Conservation (phyloP, 208 protist genomes). For the Novymonas esmeraldas region DNA sequence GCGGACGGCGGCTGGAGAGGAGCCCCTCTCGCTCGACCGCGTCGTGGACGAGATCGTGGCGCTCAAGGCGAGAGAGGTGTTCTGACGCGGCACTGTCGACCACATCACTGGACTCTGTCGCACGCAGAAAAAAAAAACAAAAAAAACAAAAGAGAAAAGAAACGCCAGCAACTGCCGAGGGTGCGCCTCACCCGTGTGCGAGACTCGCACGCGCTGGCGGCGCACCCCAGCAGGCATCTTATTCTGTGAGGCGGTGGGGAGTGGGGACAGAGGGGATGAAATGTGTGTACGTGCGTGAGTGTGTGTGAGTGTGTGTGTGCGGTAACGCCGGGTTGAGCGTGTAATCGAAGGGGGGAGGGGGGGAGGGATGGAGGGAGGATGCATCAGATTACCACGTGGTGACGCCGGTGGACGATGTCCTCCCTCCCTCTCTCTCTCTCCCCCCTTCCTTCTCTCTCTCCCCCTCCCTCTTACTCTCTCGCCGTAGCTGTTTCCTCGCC, state of each 20-base stretch:
- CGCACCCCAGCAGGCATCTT: too few relatives aligned
- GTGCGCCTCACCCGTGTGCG: too few relatives aligned
- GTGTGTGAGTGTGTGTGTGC: too few relatives aligned
- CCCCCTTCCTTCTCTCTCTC: not conserved
- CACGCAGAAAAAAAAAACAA: too few relatives aligned
- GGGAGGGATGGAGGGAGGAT: not conserved
- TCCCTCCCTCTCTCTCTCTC: slow-evolving; percentile 9
- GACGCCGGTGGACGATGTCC: too few relatives aligned
- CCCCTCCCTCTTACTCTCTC: not conserved
- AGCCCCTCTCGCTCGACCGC: slow-evolving; percentile 26
- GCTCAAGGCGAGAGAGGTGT: slow-evolving; percentile 51
- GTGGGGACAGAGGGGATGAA: too few relatives aligned
- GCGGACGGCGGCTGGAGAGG: slow-evolving; percentile 24
- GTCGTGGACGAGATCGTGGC: slow-evolving; percentile 41
- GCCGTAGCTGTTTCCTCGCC: not conserved
- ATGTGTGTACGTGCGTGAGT: too few relatives aligned
- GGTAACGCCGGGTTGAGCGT: too few relatives aligned
- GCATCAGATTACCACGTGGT: not conserved
- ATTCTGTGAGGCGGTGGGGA: too few relatives aligned
- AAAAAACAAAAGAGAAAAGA: not conserved
- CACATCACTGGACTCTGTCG: not conserved
- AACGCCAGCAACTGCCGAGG: not conserved
- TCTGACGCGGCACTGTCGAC: slow-evolving; percentile 15
- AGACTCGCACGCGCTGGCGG: too few relatives aligned
- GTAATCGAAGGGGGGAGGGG: too few relatives aligned